Conservation (phyloP, 225 moss, liverwort and hornwort genomes). For the Thuidium tamariscinum region DNA sequence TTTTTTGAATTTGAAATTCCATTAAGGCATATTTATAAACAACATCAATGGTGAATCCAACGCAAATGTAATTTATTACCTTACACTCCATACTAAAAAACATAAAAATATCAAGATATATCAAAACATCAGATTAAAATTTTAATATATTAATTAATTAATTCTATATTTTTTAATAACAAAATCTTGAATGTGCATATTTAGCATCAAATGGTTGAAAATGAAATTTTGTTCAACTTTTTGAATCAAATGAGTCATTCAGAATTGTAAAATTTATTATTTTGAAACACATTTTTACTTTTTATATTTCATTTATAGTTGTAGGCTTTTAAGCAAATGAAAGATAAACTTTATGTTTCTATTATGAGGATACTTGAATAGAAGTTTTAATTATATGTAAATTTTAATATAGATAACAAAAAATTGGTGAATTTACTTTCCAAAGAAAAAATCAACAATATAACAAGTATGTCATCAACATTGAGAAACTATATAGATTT, state of each 20-base stretch:
- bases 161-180: accelerated
- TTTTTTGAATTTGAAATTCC: no score
- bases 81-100: no score
- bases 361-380: neutral
- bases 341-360: no score
- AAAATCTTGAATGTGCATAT: neutral
- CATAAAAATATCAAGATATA: accelerated
- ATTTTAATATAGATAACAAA: neutral
- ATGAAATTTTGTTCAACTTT: accelerated
- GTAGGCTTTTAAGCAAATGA: neutral
- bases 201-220: no score
- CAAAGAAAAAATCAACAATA: neutral
- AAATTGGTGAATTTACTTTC: neutral
- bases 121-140: neutral
- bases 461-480: constrained; percentile 8
- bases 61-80: neutral
- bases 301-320: neutral
- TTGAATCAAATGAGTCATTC: neutral
- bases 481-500: constrained; percentile 4
- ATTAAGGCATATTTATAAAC: neutral
- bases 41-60: no score
- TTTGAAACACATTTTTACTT: neutral
- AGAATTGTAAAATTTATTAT: neutral
- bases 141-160: no score
- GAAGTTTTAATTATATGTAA: neutral